These are phyloP conservation scores for Ophiostoma piceae DNA, from an alignment of 2,329 filamentous ascomycete species.

Conservation along the genomic window DNA sequence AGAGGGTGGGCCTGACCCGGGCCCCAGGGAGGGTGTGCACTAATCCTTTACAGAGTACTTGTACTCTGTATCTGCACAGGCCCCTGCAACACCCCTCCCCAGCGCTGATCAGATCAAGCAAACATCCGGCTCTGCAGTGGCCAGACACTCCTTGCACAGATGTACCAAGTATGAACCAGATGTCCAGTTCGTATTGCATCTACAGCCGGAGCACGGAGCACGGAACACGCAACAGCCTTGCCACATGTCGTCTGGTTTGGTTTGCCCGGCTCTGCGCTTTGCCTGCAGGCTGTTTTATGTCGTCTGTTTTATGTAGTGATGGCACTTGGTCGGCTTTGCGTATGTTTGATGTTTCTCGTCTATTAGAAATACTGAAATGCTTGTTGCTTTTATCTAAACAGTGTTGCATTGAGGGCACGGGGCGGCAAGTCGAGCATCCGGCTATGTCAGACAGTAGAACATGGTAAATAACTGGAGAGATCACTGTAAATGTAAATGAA, in stretches of 20 bases:
- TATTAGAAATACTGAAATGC: too few species aligned
- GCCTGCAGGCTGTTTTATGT: not conserved
- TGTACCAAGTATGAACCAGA: too few species aligned
- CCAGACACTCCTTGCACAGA: too few species aligned
- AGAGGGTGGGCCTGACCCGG: not conserved
- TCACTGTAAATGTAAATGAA: too few species aligned
- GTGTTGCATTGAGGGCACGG: conserved; percentile 2
- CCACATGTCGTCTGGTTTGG: not conserved
- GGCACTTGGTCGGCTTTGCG: conserved; percentile 1
- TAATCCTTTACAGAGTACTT: too few species aligned
- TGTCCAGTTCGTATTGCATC: not conserved
- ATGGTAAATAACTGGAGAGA: not conserved
- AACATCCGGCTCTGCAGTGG: not conserved
- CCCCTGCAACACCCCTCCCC: not conserved
- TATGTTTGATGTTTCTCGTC: not conserved
- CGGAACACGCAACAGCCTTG: conserved; percentile 7
- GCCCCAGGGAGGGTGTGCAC: conserved; percentile 11
- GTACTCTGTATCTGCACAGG: not conserved
- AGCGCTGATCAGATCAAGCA: conserved; percentile 31
- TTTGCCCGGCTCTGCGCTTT: too few species aligned
- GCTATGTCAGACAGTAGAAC: not conserved
- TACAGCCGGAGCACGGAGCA: not conserved
- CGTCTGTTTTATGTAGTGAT: conserved; percentile 5
- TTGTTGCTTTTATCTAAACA: not conserved
- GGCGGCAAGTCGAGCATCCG: not conserved